These are phyloP conservation scores for Epichloe elymi DNA, from an alignment of 2,329 filamentous ascomycete species.

Conservation along the genomic window DNA sequence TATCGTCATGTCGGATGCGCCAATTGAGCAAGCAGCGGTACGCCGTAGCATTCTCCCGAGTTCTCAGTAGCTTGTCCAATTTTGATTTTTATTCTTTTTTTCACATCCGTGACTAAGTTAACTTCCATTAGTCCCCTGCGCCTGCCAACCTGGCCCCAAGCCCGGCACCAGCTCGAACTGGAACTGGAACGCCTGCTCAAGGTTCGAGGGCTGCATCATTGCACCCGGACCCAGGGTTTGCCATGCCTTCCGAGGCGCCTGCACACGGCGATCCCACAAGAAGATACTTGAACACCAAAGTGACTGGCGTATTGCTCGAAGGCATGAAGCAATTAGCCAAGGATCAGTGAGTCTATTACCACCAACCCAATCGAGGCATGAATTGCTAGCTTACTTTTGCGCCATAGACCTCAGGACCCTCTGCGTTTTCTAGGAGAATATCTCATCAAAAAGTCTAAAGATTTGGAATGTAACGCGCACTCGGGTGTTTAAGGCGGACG, in stretches of 20 bases:
- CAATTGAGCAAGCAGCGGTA: slow-evolving; percentile 28
- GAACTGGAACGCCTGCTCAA: slow-evolving; percentile 36
- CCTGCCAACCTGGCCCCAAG: slow-evolving; percentile 25
- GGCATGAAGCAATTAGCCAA: slow-evolving; percentile 62
- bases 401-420: slow-evolving; percentile 48
- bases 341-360: slow-evolving; percentile 52
- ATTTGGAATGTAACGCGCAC: slow-evolving; percentile 35
- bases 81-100: not conserved
- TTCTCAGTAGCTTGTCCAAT: not conserved
- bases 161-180: slow-evolving; percentile 30
- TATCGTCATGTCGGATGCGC: slow-evolving; percentile 30
- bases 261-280: slow-evolving; percentile 56
- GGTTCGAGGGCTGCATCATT: slow-evolving; percentile 43
- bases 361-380: not conserved
- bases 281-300: slow-evolving; percentile 57
- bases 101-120: not conserved
- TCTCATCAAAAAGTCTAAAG: slow-evolving; percentile 52
- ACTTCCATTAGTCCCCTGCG: slow-evolving; percentile 21
- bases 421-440: slow-evolving; percentile 58
- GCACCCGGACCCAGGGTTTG: slow-evolving; percentile 38
- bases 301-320: slow-evolving; percentile 55
- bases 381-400: not conserved
- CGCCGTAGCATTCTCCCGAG: slow-evolving; percentile 3
- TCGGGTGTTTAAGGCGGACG: not conserved
- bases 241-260: slow-evolving; percentile 47